A percentile compares a stretch with the other conserved stretches of the same genome.
These are phyloP conservation scores for Kregervanrija fluxuum DNA, from an alignment of 805 yeast genomes.

Conservation along the genomic window DNA sequence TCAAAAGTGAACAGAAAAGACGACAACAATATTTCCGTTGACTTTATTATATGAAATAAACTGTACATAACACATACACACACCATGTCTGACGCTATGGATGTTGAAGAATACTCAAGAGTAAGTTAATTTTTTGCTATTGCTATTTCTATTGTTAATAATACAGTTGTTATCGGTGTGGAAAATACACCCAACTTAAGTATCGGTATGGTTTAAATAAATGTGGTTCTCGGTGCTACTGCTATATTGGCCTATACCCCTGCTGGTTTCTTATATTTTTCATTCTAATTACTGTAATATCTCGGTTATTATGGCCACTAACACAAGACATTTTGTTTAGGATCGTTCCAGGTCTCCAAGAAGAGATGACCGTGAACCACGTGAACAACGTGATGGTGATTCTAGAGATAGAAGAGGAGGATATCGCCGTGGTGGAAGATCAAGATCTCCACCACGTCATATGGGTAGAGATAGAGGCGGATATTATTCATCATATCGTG, in stretches of 20 bases:
- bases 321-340: constrained; percentile 9
- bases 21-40: not conserved
- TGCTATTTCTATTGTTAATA: no score
- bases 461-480: constrained; percentile 20
- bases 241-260: not conserved
- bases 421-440: constrained; percentile 19
- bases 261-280: not conserved
- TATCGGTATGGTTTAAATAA: constrained; percentile 1
- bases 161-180: not conserved
- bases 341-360: constrained; percentile 27
- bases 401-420: constrained; percentile 11
- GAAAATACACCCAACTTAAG: not conserved
- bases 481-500: constrained; percentile 10
- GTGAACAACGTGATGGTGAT: constrained; percentile 4
- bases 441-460: constrained; percentile 21
- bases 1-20: no score
- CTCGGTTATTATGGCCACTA: not conserved
- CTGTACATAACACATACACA: constrained; percentile 2
- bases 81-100: constrained; percentile 51
- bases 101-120: constrained; percentile 54
- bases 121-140: constrained; percentile 31
- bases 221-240: not conserved
- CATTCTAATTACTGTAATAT: not conserved
- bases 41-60: no score
- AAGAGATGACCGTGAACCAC: constrained; percentile 15